A percentile compares a stretch with the other conserved stretches of the same genome.
phyloP scores from a whole-genome alignment of 768 basidiomycete species.

The Hygrophoropsis aurantiaca region DNA sequence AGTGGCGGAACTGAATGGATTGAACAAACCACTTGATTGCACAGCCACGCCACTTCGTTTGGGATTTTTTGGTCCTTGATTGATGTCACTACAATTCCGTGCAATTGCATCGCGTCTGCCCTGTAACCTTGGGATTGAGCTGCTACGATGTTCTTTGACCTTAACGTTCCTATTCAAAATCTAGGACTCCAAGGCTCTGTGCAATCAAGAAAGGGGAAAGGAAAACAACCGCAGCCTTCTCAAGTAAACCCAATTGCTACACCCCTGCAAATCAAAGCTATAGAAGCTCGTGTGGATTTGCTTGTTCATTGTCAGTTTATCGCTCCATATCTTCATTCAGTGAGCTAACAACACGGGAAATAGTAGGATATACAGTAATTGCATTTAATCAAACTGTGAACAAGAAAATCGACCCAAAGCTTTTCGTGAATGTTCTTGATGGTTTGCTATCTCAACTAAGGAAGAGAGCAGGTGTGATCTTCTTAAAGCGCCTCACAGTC shows the following conservation, averaged over 20 bases:
- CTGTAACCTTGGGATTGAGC: no score
- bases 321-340: neutral
- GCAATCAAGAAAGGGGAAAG: slow-evolving; percentile 29
- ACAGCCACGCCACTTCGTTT: no score
- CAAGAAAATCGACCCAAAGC: slow-evolving; percentile 70
- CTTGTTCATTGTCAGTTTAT: slow-evolving; percentile 66
- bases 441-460: slow-evolving; percentile 59
- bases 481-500: slow-evolving; percentile 78
- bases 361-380: slow-evolving; percentile 87
- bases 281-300: slow-evolving; percentile 67
- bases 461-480: slow-evolving; percentile 57
- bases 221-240: slow-evolving; percentile 38
- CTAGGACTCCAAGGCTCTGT: slow-evolving; percentile 12
- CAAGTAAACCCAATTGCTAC: slow-evolving; percentile 35
- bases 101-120: no score
- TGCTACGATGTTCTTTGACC: slow-evolving; percentile 65
- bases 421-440: slow-evolving; percentile 64
- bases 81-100: no score
- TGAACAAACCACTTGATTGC: no score
- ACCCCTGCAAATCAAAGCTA: slow-evolving; percentile 53
- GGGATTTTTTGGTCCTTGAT: no score
- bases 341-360: slow-evolving; percentile 7
- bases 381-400: slow-evolving; percentile 74
- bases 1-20: no score
- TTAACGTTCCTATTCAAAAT: slow-evolving; percentile 55